A percentile compares a stretch with the other conserved stretches of the same genome.
phyloP scores from a whole-genome alignment of 495 filamentous ascomycete genomes.

The Podospora pseudoanserina region DNA sequence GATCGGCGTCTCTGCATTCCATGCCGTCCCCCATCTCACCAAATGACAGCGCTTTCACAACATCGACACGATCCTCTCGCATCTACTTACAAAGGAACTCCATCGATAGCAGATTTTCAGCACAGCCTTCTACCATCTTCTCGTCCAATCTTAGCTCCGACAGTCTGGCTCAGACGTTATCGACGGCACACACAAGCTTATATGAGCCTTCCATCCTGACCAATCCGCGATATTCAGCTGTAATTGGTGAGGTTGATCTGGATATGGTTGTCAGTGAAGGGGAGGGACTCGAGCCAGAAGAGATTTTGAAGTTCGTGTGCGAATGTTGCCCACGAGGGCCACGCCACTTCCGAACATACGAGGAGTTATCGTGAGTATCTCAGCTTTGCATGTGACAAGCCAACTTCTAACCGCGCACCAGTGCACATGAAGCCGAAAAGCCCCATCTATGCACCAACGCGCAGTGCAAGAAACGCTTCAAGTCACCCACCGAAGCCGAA shows the following conservation, averaged over 20 bases:
- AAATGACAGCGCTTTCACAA: neutral
- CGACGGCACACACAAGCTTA: slow-evolving; percentile 27
- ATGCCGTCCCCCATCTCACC: neutral
- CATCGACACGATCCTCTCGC: slow-evolving; percentile 2
- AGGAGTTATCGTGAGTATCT: slow-evolving; percentile 65
- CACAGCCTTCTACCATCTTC: slow-evolving; percentile 16
- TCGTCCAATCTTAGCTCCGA: slow-evolving; percentile 26
- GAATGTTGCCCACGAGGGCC: slow-evolving; percentile 87
- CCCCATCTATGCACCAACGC: slow-evolving; percentile 64
- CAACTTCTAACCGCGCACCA: slow-evolving; percentile 17
- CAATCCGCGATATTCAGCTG: slow-evolving; percentile 6
- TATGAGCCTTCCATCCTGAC: slow-evolving; percentile 24
- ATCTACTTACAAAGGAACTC: slow-evolving; percentile 21
- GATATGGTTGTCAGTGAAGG: slow-evolving; percentile 5
- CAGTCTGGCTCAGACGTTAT: slow-evolving; percentile 27
- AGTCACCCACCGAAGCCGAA: slow-evolving; percentile 88
- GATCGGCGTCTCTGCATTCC: neutral
- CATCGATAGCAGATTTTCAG: slow-evolving; percentile 21
- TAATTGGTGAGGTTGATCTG: slow-evolving; percentile 6
- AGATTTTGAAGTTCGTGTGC: slow-evolving; percentile 55
- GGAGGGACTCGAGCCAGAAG: slow-evolving; percentile 21
- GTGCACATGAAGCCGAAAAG: slow-evolving; percentile 69
- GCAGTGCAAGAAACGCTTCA: slow-evolving; percentile 81
- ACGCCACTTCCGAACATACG: slow-evolving; percentile 69
- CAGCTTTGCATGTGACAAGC: neutral